Base-by-base conservation (phyloP, 2,329 filamentous ascomycete genomes). In the Ophiognomonia clavigignenti-juglandacearum region DNA sequence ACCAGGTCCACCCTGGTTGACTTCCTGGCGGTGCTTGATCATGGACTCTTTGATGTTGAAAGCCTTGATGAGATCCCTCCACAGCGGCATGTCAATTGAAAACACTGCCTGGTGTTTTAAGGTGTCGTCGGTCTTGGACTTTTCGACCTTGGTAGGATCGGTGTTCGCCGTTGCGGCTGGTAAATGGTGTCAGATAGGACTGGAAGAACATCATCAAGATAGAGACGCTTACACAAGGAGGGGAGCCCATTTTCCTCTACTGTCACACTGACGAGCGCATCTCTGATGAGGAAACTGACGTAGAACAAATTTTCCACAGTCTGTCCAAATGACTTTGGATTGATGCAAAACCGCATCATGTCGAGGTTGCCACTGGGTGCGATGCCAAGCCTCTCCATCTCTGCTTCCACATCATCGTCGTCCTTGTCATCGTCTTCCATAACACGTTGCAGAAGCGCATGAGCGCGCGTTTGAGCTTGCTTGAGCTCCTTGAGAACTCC, bases 251-350 rank as follows among this genome's bases (percentile, higher is more conserved):
- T 70, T 11, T 82, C 75, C 59, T 96, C 91, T 47, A 82, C 77
- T 3, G 79, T 73, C n/a, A 98, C 75, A 27, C 80, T 81, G 6
- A 90, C 79, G 50, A 78, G 81, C 10, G 90, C 90, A 66, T 98
- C 93, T 48, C 88, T 82, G 50, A 97, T 89, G 51, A 98, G 70
- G 61, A 98, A 98, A 62, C 88, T 95, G 56, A 96, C 80, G 63
- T 97, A 97, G 65, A 98, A 98, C 58, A 98, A 74, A 58, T 98
- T 98, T 63, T 98, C 93, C 6, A 98, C 83, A 0, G 90, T 96
- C 65, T 98, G 93, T 0, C 88, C 88, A 59, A 97, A 98, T 1
- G 89, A 95, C 32, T 72, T 72, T 1, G 93, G 93, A 57, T 98
- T 96, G 54, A 97, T 78, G 34, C 90, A 88, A 56, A 96, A 97